Evolutionary conservation across 305 asterid genomes (phyloP).

Genomic region (Fraxinus paxiana): DNA sequence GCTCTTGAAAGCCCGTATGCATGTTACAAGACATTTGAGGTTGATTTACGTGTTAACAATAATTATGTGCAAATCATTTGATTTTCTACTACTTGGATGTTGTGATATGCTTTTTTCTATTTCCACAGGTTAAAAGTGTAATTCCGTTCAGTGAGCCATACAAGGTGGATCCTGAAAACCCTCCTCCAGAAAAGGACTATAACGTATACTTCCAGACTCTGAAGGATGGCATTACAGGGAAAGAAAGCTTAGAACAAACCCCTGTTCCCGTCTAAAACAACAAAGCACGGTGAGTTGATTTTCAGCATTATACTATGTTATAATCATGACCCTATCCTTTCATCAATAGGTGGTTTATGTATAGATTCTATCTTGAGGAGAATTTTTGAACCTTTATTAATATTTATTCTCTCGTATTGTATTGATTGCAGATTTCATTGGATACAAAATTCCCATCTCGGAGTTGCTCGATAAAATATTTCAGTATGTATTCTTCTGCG

Average conservation of each 20-base stretch:
- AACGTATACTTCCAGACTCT: conserved; percentile 57
- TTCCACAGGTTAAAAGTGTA: conserved; percentile 73
- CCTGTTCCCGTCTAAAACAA: conserved; percentile 49
- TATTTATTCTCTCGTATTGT: background rate
- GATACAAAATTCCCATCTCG: background rate
- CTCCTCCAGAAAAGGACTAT: conserved; percentile 85
- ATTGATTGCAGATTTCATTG: background rate
- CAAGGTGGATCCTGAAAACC: conserved; percentile 87
- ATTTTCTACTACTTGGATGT: background rate
- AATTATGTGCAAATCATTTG: background rate
- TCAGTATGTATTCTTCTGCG: background rate
- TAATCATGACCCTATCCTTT: background rate
- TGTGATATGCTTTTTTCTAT: background rate
- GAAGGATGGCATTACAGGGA: conserved; percentile 83
- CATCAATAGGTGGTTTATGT: background rate
- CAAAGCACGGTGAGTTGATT: conserved; percentile 25
- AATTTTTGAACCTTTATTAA: background rate
- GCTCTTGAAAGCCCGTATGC: conserved; percentile 82
- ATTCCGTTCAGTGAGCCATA: conserved; percentile 86
- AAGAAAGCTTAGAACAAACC: conserved; percentile 71
- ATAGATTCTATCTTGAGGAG: background rate
- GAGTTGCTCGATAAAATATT: background rate
- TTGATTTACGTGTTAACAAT: conserved; percentile 13
- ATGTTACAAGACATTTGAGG: conserved; percentile 89
- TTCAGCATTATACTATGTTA: background rate